phyloP scores from a whole-genome alignment of 441 rosid species.

The Isatis lusitanica region DNA sequence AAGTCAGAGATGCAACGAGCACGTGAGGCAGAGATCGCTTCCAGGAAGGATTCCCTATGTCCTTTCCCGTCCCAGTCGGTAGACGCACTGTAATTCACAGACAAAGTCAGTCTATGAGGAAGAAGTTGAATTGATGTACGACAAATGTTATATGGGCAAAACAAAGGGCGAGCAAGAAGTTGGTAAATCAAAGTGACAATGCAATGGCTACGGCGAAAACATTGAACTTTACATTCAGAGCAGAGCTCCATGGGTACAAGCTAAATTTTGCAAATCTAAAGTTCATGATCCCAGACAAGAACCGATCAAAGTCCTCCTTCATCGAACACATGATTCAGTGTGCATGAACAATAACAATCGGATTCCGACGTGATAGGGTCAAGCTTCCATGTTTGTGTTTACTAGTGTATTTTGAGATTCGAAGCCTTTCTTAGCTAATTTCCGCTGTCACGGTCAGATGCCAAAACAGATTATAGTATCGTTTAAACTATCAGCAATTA shows the following conservation, averaged over 20 bases:
- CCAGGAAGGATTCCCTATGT: constrained; percentile 67
- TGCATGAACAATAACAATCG: not conserved
- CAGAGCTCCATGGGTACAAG: constrained; percentile 3
- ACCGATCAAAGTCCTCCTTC: not conserved
- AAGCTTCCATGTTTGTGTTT: not conserved
- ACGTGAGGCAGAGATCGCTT: constrained; percentile 65
- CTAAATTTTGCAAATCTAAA: not conserved
- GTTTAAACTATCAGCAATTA: not conserved
- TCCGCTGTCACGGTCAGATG: not conserved
- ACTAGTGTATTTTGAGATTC: not conserved
- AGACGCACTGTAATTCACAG: constrained; percentile 43
- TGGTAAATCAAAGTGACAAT: not conserved
- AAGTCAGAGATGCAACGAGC: constrained; percentile 60
- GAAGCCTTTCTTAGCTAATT: not conserved
- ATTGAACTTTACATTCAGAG: not conserved
- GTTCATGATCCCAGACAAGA: not conserved
- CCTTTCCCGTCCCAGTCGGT: constrained; percentile 60
- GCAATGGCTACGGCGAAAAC: not conserved
- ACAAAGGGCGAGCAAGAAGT: not conserved
- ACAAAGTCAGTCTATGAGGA: constrained; percentile 22
- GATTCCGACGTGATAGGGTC: not conserved
- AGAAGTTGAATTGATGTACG: not conserved
- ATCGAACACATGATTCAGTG: not conserved
- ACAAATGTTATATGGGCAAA: not conserved
- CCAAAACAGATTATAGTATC: not conserved